Percentiles rank a stretch among this genome's conserved stretches.
phyloP scores from a whole-genome alignment of 257 asterid genomes.

The Ophiorrhiza pumila region DNA sequence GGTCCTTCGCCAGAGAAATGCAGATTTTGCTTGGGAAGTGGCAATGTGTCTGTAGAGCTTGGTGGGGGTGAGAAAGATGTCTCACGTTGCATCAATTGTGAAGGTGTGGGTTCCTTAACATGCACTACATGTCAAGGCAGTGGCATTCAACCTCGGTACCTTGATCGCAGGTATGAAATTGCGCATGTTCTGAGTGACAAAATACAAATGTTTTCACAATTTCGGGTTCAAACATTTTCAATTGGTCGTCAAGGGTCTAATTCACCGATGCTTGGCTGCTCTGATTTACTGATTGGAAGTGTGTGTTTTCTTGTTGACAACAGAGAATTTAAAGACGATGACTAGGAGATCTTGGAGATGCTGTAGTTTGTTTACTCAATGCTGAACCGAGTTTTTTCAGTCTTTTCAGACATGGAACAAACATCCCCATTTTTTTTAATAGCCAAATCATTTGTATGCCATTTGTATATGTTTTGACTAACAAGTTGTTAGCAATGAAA shows the following conservation, averaged over 20 bases:
- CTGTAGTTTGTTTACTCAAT: not conserved
- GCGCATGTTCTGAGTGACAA: not conserved
- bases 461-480: not conserved
- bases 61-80: constrained; percentile 81
- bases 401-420: constrained; percentile 2
- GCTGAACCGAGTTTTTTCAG: constrained; percentile 8
- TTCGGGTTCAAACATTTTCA: too few relatives aligned
- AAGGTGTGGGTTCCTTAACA: constrained; percentile 76
- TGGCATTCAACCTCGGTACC: constrained; percentile 97
- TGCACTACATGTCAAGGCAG: constrained; percentile 99
- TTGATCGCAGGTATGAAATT: constrained; percentile 76
- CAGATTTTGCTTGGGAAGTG: constrained; percentile 80
- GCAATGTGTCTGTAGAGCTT: constrained; percentile 72
- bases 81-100: constrained; percentile 83
- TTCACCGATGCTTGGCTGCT: not conserved
- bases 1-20: constrained; percentile 59
- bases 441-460: constrained; percentile 1
- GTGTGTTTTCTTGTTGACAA: not conserved
- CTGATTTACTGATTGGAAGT: not conserved
- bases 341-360: constrained; percentile 35
- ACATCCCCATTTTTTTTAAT: not conserved
- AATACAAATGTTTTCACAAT: too few relatives aligned
- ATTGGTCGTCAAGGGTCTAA: too few relatives aligned
- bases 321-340: constrained; percentile 98
- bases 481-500: not conserved